Percentiles rank a stretch among this genome's conserved stretches.
phyloP scores from a whole-genome alignment of 768 basidiomycete species.

The Cystobasidium onofrii region DNA sequence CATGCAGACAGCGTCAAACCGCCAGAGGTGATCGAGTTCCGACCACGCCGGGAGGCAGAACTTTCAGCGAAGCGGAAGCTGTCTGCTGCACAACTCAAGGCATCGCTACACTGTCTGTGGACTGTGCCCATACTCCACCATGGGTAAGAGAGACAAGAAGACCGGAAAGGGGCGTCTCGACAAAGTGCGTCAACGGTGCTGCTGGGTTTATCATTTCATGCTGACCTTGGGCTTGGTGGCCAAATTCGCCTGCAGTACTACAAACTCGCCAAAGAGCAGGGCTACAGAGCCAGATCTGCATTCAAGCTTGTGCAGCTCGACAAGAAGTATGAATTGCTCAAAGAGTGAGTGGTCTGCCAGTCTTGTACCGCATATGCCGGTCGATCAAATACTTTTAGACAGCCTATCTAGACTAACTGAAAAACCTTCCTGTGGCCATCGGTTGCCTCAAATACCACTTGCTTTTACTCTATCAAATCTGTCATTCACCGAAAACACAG shows the following conservation, averaged over 20 bases:
- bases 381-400: neutral
- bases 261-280: constrained; percentile 61
- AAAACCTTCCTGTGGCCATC: neutral
- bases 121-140: constrained; percentile 40
- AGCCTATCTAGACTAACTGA: neutral
- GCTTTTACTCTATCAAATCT: too few species aligned
- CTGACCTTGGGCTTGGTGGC: neutral
- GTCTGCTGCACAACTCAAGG: neutral
- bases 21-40: neutral
- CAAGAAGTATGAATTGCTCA: constrained; percentile 90
- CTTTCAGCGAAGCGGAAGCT: neutral
- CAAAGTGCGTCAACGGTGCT: constrained; percentile 9
- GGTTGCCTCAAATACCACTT: too few species aligned
- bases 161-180: constrained; percentile 49
- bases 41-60: neutral
- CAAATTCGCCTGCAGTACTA: constrained; percentile 20
- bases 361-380: neutral
- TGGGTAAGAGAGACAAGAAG: constrained; percentile 84
- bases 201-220: too few species aligned
- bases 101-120: neutral
- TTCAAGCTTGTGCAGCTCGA: constrained; percentile 98
- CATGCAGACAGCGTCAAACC: too few species aligned
- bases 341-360: constrained; percentile 45
- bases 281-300: constrained; percentile 96
- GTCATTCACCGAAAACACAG: constrained; percentile 41